phyloP scores from a whole-genome alignment of 140 eudicot species.

The Erigeron philadelphicus region DNA sequence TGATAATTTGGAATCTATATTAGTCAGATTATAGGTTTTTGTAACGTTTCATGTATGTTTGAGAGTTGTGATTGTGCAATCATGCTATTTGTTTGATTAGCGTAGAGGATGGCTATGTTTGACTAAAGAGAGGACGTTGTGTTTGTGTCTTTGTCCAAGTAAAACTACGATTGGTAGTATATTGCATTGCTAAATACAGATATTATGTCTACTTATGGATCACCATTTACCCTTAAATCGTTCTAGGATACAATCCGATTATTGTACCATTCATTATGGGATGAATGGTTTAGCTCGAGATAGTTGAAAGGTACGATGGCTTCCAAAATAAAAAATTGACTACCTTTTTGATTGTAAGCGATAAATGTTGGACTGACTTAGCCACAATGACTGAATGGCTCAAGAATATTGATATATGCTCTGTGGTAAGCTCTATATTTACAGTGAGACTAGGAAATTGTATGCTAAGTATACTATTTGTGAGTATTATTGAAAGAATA shows the following conservation, averaged over 20 bases:
- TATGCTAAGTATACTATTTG: neutral
- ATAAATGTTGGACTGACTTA: neutral
- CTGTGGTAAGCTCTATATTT: neutral
- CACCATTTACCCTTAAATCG: neutral
- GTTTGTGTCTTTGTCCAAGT: too few relatives aligned
- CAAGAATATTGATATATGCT: constrained; percentile 15
- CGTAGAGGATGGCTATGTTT: constrained; percentile 6
- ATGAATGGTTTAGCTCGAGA: neutral
- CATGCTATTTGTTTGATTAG: constrained; percentile 11
- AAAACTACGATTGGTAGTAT: neutral
- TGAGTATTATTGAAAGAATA: neutral
- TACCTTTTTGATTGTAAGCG: neutral
- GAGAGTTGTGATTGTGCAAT: neutral
- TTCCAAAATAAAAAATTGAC: neutral
- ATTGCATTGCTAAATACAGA: constrained; percentile 4
- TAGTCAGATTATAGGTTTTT: too few relatives aligned
- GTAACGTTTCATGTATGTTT: too few relatives aligned
- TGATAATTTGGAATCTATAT: neutral
- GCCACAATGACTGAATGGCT: constrained; percentile 3
- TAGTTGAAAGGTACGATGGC: neutral
- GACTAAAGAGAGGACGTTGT: too few relatives aligned
- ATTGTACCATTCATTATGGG: neutral
- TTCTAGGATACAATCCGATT: neutral
- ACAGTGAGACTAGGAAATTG: constrained; percentile 3
- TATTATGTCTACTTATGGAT: constrained; percentile 18